phyloP scores from a whole-genome alignment of 495 filamentous ascomycete genomes.

The Delitschia confertaspora region DNA sequence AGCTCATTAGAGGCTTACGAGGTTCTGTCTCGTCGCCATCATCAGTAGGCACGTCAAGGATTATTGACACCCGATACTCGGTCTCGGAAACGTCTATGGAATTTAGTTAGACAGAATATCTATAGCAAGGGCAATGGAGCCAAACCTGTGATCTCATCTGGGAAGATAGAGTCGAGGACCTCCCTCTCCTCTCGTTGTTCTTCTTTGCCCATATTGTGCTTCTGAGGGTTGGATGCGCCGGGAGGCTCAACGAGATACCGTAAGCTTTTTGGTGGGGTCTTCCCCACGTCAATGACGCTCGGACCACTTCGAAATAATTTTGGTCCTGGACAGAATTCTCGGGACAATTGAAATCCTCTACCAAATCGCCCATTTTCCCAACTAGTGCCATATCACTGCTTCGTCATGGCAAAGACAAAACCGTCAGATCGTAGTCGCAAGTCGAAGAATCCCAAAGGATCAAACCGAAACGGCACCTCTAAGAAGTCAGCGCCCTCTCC shows the following conservation, averaged over 20 bases:
- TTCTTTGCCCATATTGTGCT: conserved; percentile 67
- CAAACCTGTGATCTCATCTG: conserved; percentile 88
- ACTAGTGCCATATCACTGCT: not conserved
- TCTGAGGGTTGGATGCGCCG: not conserved
- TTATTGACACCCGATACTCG: conserved; percentile 74
- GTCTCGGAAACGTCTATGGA: conserved; percentile 70
- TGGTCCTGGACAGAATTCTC: too few relatives aligned
- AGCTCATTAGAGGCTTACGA: conserved; percentile 33
- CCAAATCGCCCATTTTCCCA: not conserved
- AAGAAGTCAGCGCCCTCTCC: conserved; percentile 24
- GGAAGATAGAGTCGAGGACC: conserved; percentile 95
- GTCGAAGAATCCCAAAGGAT: conserved; percentile 21
- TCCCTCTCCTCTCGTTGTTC: conserved; percentile 94
- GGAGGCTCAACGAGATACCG: not conserved
- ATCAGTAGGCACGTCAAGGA: conserved; percentile 61
- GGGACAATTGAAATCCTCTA: too few relatives aligned
- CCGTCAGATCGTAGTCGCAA: conserved; percentile 18
- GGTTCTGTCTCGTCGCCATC: conserved; percentile 49
- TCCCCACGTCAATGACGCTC: conserved; percentile 9
- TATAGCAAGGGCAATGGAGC: conserved; percentile 2
- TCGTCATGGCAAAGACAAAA: conserved; percentile 34
- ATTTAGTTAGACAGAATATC: not conserved
- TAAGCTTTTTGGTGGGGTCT: conserved; percentile 9
- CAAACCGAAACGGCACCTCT: conserved; percentile 11
- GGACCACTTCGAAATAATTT: conserved; percentile 4